A percentile compares a stretch with the other conserved stretches of the same genome.
These are phyloP conservation scores for Pirum gemmata DNA, from an alignment of 78 protist species.

Conservation along the genomic window DNA sequence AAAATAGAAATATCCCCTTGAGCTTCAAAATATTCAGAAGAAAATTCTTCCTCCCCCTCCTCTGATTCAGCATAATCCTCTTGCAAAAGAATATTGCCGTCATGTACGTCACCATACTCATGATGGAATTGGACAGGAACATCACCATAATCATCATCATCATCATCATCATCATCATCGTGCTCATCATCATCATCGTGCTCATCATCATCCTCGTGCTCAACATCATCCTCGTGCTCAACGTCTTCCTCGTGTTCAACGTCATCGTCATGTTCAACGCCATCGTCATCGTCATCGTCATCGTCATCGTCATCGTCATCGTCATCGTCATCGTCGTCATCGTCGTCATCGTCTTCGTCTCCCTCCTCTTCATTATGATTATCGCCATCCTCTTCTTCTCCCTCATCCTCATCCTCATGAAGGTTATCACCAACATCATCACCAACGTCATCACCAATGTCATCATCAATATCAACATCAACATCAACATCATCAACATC, in stretches of 20 bases:
- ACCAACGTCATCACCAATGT: background rate
- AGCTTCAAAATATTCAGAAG: too few species aligned
- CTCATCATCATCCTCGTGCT: background rate
- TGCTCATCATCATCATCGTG: background rate
- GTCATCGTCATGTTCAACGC: background rate
- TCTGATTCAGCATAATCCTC: too few species aligned
- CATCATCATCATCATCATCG: background rate
- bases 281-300: background rate
- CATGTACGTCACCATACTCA: too few species aligned
- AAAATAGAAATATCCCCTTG: too few species aligned
- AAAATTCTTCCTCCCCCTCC: too few species aligned
- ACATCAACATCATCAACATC: background rate
- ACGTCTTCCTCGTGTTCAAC: background rate
- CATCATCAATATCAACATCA: background rate
- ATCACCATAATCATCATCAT: background rate
- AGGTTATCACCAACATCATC: background rate
- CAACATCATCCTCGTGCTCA: background rate
- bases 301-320: background rate
- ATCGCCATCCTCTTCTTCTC: slow-evolving; percentile 9
- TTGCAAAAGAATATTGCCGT: too few species aligned
- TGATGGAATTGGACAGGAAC: too few species aligned
- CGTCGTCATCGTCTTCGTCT: background rate
- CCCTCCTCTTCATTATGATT: background rate
- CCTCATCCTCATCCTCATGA: background rate
- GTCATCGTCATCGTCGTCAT: background rate